Evolutionary conservation across 164 flowering plant genomes (phyloP).

Genomic region (Chloranthus sessilifolius): DNA sequence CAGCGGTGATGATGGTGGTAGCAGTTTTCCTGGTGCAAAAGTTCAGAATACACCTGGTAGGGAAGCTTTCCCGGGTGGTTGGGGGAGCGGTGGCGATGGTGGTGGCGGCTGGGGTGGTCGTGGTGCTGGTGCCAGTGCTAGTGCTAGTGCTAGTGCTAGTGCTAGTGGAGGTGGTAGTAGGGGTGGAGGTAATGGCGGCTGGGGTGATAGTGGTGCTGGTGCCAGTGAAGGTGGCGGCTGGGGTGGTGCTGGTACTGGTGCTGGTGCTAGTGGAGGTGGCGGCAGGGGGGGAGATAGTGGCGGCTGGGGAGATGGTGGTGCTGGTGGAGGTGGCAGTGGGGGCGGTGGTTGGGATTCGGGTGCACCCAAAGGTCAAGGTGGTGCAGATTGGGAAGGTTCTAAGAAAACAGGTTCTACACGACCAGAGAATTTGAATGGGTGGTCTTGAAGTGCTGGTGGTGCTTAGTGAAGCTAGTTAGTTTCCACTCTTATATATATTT

Average conservation of each 20-base stretch:
- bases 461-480: too few species aligned
- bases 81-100: background rate
- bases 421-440: too few species aligned
- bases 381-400: background rate
- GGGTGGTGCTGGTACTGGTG: background rate
- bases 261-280: background rate
- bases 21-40: slow-evolving; percentile 33
- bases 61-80: background rate
- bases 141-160: background rate
- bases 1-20: background rate
- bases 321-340: background rate
- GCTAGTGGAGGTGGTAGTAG: background rate
- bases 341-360: too few species aligned
- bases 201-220: background rate
- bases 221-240: slow-evolving; percentile 1
- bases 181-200: background rate
- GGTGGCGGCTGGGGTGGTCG: background rate
- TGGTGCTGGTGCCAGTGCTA: background rate
- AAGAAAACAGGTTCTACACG: too few species aligned
- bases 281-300: background rate
- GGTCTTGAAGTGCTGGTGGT: too few species aligned
- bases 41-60: slow-evolving; percentile 37
- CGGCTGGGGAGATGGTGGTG: background rate
- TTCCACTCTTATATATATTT: too few species aligned
- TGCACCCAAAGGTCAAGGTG: too few species aligned